These are phyloP conservation scores for Ascomycota sp. DNA, from an alignment of 2,329 filamentous ascomycete species.

Conservation along the genomic window DNA sequence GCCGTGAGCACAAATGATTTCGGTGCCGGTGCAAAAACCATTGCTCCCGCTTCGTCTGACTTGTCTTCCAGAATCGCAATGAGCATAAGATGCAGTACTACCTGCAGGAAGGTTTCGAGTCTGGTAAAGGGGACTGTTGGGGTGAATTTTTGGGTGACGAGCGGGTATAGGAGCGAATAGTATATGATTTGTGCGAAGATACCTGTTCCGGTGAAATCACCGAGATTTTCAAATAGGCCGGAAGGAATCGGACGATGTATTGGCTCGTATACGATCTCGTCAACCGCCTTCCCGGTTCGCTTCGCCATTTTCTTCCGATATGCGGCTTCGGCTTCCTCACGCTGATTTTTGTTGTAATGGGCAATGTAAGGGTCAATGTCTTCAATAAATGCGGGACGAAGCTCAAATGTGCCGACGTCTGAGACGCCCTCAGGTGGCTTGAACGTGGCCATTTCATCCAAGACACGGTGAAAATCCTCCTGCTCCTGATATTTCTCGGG, in stretches of 20 bases:
- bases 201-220: constrained; percentile 60
- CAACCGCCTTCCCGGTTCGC: constrained; percentile 55
- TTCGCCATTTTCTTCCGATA: constrained; percentile 75
- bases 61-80: constrained; percentile 71
- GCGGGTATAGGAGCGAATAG: constrained; percentile 63
- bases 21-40: constrained; percentile 15
- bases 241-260: constrained; percentile 52
- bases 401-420: constrained; percentile 82
- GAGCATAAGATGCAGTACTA: constrained; percentile 69
- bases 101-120: constrained; percentile 76
- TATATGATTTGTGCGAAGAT: constrained; percentile 81
- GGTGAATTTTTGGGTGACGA: constrained; percentile 44
- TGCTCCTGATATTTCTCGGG: constrained; percentile 78
- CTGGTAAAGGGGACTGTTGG: constrained; percentile 59
- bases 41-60: constrained; percentile 28
- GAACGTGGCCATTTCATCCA: constrained; percentile 75
- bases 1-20: constrained; percentile 54
- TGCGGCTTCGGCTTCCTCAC: constrained; percentile 78
- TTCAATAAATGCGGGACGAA: constrained; percentile 67
- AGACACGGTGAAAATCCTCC: constrained; percentile 63
- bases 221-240: constrained; percentile 54
- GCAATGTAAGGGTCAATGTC: constrained; percentile 88
- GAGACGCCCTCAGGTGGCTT: constrained; percentile 75
- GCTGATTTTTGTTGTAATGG: constrained; percentile 89
- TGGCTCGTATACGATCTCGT: constrained; percentile 82